phyloP scores from a whole-genome alignment of 225 moss, liverwort and hornwort genomes.

The Marchantia paleacea region DNA sequence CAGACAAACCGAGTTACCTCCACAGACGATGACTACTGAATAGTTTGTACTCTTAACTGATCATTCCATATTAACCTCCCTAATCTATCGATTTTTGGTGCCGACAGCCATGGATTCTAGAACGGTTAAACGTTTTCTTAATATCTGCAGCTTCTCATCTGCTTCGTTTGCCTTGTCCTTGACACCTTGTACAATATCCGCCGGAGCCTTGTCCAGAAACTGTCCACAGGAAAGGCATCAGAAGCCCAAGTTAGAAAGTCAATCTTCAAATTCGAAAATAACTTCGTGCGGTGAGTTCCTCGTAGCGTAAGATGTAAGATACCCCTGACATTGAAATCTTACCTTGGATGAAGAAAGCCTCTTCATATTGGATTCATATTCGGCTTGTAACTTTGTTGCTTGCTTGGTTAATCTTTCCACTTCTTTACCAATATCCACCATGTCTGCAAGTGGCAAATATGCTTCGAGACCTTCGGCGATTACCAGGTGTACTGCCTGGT shows the following conservation, averaged over 20 bases:
- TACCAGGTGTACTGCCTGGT: conserved; percentile 77
- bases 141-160: conserved; percentile 66
- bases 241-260: background rate
- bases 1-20: no score
- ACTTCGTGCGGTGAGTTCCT: background rate
- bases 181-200: conserved; percentile 67
- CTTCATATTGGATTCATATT: conserved; percentile 72
- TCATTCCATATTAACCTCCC: background rate
- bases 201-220: conserved; percentile 84
- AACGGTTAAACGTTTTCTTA: conserved; percentile 48
- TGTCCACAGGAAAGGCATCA: conserved; percentile 24
- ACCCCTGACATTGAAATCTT: background rate
- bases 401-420: conserved; percentile 64
- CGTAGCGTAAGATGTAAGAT: no score
- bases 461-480: conserved; percentile 78
- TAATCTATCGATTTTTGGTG: conserved; percentile 14
- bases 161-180: conserved; percentile 71
- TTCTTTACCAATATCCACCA: conserved; percentile 80
- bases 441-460: conserved; percentile 70
- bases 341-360: conserved; percentile 73
- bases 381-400: conserved; percentile 61
- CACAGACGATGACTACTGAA: no score
- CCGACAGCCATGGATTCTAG: conserved; percentile 63
- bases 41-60: no score
- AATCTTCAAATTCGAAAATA: background rate